Conservation (phyloP, 257 asterid genomes). For the Linderniella brevidens region DNA sequence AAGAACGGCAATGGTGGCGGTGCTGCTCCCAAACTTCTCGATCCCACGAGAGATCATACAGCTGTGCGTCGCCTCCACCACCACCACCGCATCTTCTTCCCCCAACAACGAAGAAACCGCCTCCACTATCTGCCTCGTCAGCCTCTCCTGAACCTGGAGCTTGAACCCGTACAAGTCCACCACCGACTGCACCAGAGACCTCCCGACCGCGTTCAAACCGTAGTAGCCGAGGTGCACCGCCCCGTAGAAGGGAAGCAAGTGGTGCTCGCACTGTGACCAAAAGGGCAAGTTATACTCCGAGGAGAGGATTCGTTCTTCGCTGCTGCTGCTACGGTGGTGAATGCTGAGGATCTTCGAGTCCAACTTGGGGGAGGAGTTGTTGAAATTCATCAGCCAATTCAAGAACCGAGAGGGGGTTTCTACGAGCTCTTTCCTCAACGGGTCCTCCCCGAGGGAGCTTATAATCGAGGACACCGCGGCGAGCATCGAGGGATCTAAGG, state of each 20-base stretch:
- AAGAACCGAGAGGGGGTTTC: conserved; percentile 66
- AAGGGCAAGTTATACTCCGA: conserved; percentile 59
- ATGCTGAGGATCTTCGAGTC: conserved; percentile 34
- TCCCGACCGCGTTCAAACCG: conserved; percentile 25
- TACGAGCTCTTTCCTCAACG: conserved; percentile 55
- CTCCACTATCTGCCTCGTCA: conserved; percentile 86
- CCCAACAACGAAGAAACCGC: conserved; percentile 51
- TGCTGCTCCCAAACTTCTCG: conserved; percentile 81
- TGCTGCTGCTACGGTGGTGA: conserved; percentile 14
- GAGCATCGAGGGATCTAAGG: conserved; percentile 30
- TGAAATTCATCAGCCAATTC: conserved; percentile 67
- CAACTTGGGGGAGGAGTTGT: conserved; percentile 27
- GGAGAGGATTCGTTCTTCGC: conserved; percentile 21
- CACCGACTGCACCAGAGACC: conserved; percentile 49
- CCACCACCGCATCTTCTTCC: conserved; percentile 72
- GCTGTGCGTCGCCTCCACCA: conserved; percentile 81
- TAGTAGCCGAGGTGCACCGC: conserved; percentile 72
- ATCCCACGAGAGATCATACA: conserved; percentile 93
- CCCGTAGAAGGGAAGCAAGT: conserved; percentile 85
- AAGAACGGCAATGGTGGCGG: conserved; percentile 73
- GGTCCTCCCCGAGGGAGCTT: conserved; percentile 61
- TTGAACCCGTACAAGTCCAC: conserved; percentile 81
- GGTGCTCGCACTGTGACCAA: conserved; percentile 93
- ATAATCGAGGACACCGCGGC: conserved; percentile 51
- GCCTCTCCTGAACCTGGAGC: conserved; percentile 96